Evolutionary conservation across 306 rosid species (phyloP).

Genomic region (Nissolia schottii): DNA sequence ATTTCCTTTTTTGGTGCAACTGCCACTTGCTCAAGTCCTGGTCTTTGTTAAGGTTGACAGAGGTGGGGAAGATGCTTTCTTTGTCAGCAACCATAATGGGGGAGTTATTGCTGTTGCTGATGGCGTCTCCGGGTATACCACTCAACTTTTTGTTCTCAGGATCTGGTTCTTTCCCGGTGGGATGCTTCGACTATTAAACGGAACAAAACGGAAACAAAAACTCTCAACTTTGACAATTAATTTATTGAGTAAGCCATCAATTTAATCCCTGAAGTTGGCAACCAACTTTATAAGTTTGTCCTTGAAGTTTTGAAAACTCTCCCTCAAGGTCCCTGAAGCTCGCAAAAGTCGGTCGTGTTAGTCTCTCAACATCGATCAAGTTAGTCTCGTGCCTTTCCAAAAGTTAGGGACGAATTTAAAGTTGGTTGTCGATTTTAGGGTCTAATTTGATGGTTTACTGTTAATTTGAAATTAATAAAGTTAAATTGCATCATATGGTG

Average conservation of each 20-base stretch:
- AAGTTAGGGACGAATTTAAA: no score
- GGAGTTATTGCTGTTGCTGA: constrained; percentile 93
- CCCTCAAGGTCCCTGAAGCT: no score
- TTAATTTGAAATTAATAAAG: no score
- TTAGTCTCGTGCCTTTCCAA: no score
- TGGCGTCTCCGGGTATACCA: constrained; percentile 92
- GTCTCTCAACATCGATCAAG: no score
- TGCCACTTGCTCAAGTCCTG: constrained; percentile 18
- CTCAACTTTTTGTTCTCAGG: not conserved
- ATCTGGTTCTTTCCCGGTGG: not conserved
- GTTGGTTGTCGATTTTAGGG: no score
- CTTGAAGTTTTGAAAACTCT: no score
- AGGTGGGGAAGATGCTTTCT: constrained; percentile 96
- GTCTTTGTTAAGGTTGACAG: constrained; percentile 56
- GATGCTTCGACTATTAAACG: not conserved
- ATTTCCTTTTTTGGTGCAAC: not conserved
- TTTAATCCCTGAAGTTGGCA: no score
- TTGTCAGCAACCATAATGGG: constrained; percentile 63
- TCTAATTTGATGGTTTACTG: no score
- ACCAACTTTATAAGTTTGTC: no score
- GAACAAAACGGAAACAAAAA: not conserved
- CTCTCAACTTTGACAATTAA: not conserved
- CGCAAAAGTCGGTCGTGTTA: no score
- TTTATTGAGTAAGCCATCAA: no score
- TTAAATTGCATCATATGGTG: constrained; percentile 10